A percentile compares a stretch with the other conserved stretches of the same genome.
phyloP scores from a whole-genome alignment of 345 rosid species.

The Brassica nigra region DNA sequence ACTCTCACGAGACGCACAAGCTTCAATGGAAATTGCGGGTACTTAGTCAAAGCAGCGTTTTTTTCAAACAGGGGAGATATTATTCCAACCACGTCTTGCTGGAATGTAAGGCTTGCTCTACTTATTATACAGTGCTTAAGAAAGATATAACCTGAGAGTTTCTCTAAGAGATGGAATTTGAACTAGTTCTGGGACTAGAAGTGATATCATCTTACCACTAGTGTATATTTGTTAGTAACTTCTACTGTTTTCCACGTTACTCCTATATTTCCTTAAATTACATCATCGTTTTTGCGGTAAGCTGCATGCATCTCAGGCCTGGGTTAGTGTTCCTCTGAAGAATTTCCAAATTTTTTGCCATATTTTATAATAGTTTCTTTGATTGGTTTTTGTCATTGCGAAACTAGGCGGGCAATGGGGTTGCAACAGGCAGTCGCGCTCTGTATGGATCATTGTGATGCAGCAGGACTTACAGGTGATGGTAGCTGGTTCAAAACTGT shows the following conservation, averaged over 20 bases:
- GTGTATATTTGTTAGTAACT: not conserved
- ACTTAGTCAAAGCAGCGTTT: conserved; percentile 74
- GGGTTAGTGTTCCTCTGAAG: conserved; percentile 8
- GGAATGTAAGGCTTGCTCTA: conserved; percentile 67
- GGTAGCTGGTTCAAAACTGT: conserved; percentile 91
- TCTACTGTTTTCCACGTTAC: not conserved
- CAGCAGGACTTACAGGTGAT: conserved; percentile 62
- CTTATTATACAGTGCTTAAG: not conserved
- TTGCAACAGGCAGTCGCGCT: conserved; percentile 87
- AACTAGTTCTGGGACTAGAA: not conserved
- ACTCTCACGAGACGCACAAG: conserved; percentile 59
- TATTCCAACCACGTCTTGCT: conserved; percentile 84
- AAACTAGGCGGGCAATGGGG: conserved; percentile 73
- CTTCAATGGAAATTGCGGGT: conserved; percentile 63
- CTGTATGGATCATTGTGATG: conserved; percentile 90
- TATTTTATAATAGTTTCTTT: not conserved
- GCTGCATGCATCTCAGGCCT: conserved; percentile 8
- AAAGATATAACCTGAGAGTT: not conserved
- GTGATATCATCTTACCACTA: not conserved
- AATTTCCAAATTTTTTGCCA: not conserved
- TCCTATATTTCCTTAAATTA: conserved; percentile 1
- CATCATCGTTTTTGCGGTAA: not conserved
- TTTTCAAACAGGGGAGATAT: conserved; percentile 87
- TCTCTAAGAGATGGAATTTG: not conserved
- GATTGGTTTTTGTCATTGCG: not conserved